A percentile compares a stretch with the other conserved stretches of the same genome.
These are phyloP conservation scores for Alternaria viburni DNA, from an alignment of 2,329 filamentous ascomycete species.

Conservation along the genomic window DNA sequence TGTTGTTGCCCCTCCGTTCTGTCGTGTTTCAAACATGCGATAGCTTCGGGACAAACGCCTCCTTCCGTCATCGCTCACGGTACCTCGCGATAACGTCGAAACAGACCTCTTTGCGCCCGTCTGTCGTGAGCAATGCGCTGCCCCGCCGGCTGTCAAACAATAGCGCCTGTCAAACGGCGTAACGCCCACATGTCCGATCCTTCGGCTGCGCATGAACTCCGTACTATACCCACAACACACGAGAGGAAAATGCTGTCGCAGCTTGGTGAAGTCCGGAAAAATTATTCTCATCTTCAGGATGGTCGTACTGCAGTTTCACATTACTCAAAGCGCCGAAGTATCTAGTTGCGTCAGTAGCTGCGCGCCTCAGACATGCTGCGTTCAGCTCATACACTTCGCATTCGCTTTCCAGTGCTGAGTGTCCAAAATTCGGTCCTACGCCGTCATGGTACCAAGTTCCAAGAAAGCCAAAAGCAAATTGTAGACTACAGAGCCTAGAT, in stretches of 20 bases:
- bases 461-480: not conserved
- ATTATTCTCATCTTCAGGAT: not conserved
- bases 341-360: not conserved
- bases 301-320: not conserved
- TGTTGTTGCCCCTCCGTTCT: not conserved
- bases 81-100: constrained; percentile 9
- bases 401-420: not conserved
- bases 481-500: not conserved
- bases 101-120: constrained; percentile 3
- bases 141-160: constrained; percentile 13
- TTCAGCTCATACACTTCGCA: not conserved
- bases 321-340: not conserved
- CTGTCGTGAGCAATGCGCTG: not conserved
- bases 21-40: constrained; percentile 7
- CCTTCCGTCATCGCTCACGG: constrained; percentile 3
- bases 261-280: not conserved
- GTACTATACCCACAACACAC: not conserved
- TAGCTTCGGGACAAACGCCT: constrained; percentile 3
- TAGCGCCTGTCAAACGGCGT: constrained; percentile 5
- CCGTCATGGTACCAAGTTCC: not conserved
- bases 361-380: not conserved
- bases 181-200: constrained; percentile 3
- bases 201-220: constrained; percentile 2
- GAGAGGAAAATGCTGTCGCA: not conserved
- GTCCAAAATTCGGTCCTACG: not conserved